A percentile compares a stretch with the other conserved stretches of the same genome.
These are phyloP conservation scores for Candida sakaeoensis DNA, from an alignment of 805 yeast species.

Conservation along the genomic window DNA sequence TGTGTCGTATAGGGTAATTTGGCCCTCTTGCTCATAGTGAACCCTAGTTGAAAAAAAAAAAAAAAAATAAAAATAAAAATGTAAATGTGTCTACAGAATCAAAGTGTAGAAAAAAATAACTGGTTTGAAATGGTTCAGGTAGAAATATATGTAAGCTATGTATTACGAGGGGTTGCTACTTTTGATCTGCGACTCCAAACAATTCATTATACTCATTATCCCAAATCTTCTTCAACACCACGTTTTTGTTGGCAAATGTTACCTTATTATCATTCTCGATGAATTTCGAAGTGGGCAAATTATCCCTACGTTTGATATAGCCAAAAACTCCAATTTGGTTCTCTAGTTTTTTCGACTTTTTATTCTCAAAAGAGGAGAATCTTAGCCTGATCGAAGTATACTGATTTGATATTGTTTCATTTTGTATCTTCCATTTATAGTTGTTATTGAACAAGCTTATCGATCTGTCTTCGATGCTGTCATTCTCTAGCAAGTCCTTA, in stretches of 20 bases:
- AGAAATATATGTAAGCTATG: neutral
- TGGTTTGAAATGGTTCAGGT: no score
- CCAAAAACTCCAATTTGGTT: constrained; percentile 23
- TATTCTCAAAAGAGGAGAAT: constrained; percentile 17
- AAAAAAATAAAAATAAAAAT: no score
- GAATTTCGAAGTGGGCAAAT: neutral
- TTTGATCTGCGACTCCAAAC: neutral
- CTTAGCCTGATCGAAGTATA: constrained; percentile 36
- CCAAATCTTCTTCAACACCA: constrained; percentile 13
- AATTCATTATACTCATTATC: constrained; percentile 9
- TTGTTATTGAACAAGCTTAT: constrained; percentile 4
- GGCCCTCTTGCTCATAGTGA: constrained; percentile 32
- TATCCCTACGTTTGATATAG: constrained; percentile 19
- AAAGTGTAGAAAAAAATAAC: no score
- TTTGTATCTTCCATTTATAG: constrained; percentile 29
- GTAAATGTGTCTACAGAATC: no score
- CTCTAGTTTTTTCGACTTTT: neutral
- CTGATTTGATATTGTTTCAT: constrained; percentile 33
- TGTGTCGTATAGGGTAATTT: constrained; percentile 42
- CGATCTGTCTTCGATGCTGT: constrained; percentile 11
- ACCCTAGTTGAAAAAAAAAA: constrained; percentile 5
- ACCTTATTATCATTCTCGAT: constrained; percentile 1
- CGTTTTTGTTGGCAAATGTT: constrained; percentile 11
- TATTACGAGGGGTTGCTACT: constrained; percentile 3
- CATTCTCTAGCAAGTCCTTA: constrained; percentile 20